Evolutionary conservation across 768 basidiomycete genomes (phyloP), one percentile per base, ranked within the genome.

Genomic region (Pleurotus giganteus): DNA sequence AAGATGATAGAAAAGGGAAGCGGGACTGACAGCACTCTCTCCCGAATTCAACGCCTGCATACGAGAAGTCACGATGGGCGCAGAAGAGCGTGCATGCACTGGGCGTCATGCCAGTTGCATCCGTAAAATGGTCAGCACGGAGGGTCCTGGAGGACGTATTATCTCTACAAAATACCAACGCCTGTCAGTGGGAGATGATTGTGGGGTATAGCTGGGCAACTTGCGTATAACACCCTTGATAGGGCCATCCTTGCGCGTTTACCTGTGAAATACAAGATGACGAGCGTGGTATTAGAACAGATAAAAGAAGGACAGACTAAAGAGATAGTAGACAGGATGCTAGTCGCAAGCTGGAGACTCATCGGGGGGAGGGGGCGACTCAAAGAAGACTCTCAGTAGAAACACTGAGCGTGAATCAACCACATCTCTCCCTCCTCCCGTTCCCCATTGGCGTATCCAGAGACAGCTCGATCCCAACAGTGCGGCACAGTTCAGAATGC

Each of bases 1-100:
- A n/a, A n/a, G n/a, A 28, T 17, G 32, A 28, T 2, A 27, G 31
- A 26, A 28, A 21, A 11, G 23, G 17, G n/a, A 3, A 3, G 39
- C 23, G n/a, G 9, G 36, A 45, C 59, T 36, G 43, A 63, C 61
- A 63, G 28, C 61, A 63, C 31, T 63, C 60, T 9, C 32, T 26
- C 19, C 57, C 51, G 39, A 56, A 63, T 53, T 63, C 61, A 5
- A 61, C 8, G 1, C 61, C 60, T 21, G 46, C 53, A 31, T 34
- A 55, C 2, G 55, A 37, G 36, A 49, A 58, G 15, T 60, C 61
- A 9, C 39, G 42, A 13, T 41, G 47, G 6, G 41, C 26, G 42
- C 61, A 62, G 17, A 36, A 34, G 28, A 50, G 47, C 19, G 12
- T 50, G 47, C 47, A 50, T 21, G 34, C 31, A 13, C 21, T 23